Percentiles rank a stretch among this genome's conserved stretches.
Evolutionary conservation across 2,329 filamentous ascomycete genomes (phyloP).

Genomic region (Alternaria hordeiaustralica): DNA sequence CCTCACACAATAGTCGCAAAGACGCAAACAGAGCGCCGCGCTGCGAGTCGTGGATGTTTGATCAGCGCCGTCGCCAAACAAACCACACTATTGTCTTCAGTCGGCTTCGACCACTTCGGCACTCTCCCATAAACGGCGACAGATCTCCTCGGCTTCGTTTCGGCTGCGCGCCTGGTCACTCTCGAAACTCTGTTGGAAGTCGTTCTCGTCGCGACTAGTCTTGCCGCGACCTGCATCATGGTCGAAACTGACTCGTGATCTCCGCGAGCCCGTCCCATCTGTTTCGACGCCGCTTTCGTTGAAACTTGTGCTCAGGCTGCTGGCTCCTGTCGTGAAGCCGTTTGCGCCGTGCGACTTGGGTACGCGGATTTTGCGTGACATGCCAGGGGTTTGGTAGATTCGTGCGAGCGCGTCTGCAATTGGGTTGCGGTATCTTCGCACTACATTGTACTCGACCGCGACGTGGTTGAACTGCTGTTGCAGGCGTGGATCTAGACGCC

Average conservation of each 20-base stretch:
- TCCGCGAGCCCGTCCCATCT: constrained; percentile 31
- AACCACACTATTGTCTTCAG: constrained; percentile 24
- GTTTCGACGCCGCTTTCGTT: constrained; percentile 36
- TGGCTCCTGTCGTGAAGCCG: constrained; percentile 34
- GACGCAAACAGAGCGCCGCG: not conserved
- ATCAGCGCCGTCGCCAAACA: constrained; percentile 2
- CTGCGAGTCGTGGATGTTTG: constrained; percentile 6
- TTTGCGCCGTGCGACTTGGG: constrained; percentile 31
- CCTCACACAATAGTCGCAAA: constrained; percentile 9
- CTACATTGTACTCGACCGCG: constrained; percentile 75
- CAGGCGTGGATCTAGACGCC: constrained; percentile 66
- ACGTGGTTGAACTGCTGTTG: constrained; percentile 71
- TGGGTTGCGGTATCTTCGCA: constrained; percentile 74
- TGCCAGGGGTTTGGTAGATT: constrained; percentile 60
- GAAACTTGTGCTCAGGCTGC: constrained; percentile 42
- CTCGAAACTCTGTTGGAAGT: constrained; percentile 38
- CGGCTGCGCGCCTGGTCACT: constrained; percentile 33
- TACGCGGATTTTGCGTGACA: constrained; percentile 35
- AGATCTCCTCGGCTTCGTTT: constrained; percentile 49
- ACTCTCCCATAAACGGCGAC: constrained; percentile 50
- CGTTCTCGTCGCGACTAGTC: constrained; percentile 28
- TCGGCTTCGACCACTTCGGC: constrained; percentile 46
- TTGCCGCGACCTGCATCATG: constrained; percentile 18
- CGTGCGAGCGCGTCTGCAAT: constrained; percentile 67
- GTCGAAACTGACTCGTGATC: constrained; percentile 41